Base-by-base conservation (phyloP, 2,329 filamentous ascomycete species). In the Alternaria ventricosa region DNA sequence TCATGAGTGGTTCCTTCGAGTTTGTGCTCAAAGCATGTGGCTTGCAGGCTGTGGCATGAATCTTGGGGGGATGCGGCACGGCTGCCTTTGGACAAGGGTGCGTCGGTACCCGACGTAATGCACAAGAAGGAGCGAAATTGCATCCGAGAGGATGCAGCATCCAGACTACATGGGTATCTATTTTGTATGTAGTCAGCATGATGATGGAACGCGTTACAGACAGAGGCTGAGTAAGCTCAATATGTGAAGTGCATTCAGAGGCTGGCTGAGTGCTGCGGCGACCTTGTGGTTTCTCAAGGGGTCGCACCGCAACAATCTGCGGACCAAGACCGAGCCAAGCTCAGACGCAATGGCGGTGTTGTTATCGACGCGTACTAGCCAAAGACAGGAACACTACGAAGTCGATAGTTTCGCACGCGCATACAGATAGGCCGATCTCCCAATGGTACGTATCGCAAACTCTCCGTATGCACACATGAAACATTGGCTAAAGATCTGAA, bases 21-120 rank as follows among this genome's bases (percentile, higher is more conserved):
- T 44, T 33, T 55, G 53, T 44, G 30, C 36, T 28, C 53, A 44
- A 44, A 13, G 25, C 5, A 12, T 41, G 53, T 41, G 51, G 51
- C 51, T 55, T 55, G 51, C 51, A 55, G 51, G 7, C n/a, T 43
- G 51, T 55, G 49, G 51, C 51, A 15, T 55, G 51, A 43, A 33
- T 41, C 51, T 43, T 13, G 53, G 36, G 20, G n/a, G 36, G 36
- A 55, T 23, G 53, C 33, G 53, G 53, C 33, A 55, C 53, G 53
- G 53, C 23, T 27, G 36, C 28, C 13, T 53, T 8, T 13, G 20
- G 8, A 53, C 49, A 53, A 3, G 53, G 53, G 53, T 55, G 33
- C 23, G 30, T 55, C 23, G 53, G 53, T 28, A 55, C 22, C 33
- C 23, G 53, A 27, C 30, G 53, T 43, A 44, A 44, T 44, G 33